Conservation (phyloP, 1,139 yeast species). For the Hyphopichia pseudoburtonii region DNA sequence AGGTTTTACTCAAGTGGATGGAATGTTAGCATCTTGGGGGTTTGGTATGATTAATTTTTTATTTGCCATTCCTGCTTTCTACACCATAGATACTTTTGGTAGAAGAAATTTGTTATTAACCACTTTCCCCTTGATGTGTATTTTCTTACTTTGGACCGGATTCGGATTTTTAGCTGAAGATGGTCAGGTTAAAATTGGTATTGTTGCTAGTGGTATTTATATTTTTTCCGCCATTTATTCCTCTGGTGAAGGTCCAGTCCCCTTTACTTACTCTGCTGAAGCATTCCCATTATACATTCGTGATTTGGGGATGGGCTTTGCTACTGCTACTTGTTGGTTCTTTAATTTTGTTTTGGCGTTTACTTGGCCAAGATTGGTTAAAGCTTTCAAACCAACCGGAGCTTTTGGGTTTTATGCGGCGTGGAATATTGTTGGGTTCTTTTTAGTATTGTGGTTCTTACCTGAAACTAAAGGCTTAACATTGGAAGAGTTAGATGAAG, state of each 20-base stretch:
- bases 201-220: constrained; percentile 71
- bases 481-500: constrained; percentile 71
- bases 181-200: constrained; percentile 56
- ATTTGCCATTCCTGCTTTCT: constrained; percentile 82
- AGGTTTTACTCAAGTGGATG: constrained; percentile 58
- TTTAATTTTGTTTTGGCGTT: constrained; percentile 78
- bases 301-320: constrained; percentile 83
- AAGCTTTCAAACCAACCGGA: constrained; percentile 72
- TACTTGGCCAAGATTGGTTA: constrained; percentile 76
- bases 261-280: constrained; percentile 87
- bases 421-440: constrained; percentile 77
- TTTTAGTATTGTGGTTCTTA: constrained; percentile 62
- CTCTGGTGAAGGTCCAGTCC: constrained; percentile 91
- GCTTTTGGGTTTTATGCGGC: constrained; percentile 91
- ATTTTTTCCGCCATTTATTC: constrained; percentile 73
- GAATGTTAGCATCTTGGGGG: constrained; percentile 81
- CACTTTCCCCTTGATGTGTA: constrained; percentile 77
- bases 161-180: constrained; percentile 68
- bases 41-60: constrained; percentile 79
- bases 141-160: constrained; percentile 69
- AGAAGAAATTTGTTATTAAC: constrained; percentile 67
- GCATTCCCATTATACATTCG: constrained; percentile 82
- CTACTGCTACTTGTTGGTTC: constrained; percentile 85
- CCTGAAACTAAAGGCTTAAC: constrained; percentile 73
- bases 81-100: constrained; percentile 78